A percentile compares a stretch with the other conserved stretches of the same genome.
phyloP scores from a whole-genome alignment of 1,284 basidiomycete genomes.

The Agroathelia rolfsii region DNA sequence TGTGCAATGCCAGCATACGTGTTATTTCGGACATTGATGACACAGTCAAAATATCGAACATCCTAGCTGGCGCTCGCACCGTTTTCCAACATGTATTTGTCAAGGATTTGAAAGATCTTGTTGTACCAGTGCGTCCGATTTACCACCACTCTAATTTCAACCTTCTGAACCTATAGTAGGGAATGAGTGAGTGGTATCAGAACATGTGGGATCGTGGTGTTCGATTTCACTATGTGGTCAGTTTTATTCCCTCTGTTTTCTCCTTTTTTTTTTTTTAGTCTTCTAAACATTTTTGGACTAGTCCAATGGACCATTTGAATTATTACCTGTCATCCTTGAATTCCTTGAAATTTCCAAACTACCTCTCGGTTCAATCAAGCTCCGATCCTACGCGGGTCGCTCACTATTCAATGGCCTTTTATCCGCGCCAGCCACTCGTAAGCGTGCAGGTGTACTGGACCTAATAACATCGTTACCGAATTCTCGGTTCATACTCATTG shows the following conservation, averaged over 20 bases:
- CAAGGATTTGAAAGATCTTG: constrained; percentile 63
- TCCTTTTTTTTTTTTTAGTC: constrained; percentile 3
- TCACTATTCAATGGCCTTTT: constrained; percentile 70
- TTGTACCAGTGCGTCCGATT: too few species aligned
- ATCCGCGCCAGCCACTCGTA: constrained; percentile 69
- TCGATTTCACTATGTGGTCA: constrained; percentile 79
- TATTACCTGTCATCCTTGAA: constrained; percentile 71
- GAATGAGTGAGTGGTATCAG: constrained; percentile 80
- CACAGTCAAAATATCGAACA: constrained; percentile 75
- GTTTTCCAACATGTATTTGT: constrained; percentile 77
- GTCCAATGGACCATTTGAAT: constrained; percentile 85
- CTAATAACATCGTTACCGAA: constrained; percentile 70
- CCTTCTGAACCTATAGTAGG: too few species aligned
- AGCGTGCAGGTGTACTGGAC: constrained; percentile 69
- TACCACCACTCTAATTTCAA: too few species aligned
- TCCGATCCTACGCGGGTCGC: constrained; percentile 76
- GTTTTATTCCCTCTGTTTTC: constrained; percentile 21
- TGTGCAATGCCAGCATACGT: constrained; percentile 45
- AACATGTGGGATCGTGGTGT: constrained; percentile 59
- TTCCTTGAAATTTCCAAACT: constrained; percentile 68
- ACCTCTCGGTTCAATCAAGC: constrained; percentile 57
- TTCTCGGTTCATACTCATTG: constrained; percentile 73
- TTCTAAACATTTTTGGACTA: constrained; percentile 25
- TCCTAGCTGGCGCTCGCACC: constrained; percentile 63
- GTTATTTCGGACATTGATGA: constrained; percentile 94